Conservation (phyloP, 495 filamentous ascomycete genomes). For the Amphirosellinia nigrospora region DNA sequence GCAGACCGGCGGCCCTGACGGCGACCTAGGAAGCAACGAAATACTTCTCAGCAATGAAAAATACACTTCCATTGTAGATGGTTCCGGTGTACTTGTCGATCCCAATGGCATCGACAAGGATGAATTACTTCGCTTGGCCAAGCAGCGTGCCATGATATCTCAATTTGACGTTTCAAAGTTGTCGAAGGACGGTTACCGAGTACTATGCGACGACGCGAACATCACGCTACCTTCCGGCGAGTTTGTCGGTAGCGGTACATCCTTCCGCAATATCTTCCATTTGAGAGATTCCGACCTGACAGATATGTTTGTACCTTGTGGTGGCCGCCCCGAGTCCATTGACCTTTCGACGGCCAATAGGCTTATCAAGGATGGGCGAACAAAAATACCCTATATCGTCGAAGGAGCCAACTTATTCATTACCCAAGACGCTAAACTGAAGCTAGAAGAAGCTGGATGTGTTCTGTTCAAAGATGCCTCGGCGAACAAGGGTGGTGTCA, state of each 20-base stretch:
- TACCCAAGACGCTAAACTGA: conserved; percentile 96
- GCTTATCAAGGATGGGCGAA: conserved; percentile 85
- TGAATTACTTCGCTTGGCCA: conserved; percentile 84
- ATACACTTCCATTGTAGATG: conserved; percentile 92
- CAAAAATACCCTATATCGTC: conserved; percentile 88
- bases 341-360: conserved; percentile 84
- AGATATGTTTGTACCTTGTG: conserved; percentile 94
- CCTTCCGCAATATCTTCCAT: conserved; percentile 97
- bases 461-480: conserved; percentile 97
- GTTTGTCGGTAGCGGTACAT: conserved; percentile 84
- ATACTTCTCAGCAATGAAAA: conserved; percentile 95
- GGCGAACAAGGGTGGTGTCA: conserved; percentile 98
- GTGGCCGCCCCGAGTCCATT: conserved; percentile 95
- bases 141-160: conserved; percentile 85
- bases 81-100: conserved; percentile 92
- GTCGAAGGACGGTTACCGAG: conserved; percentile 84
- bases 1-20: conserved; percentile 97
- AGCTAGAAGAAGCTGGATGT: conserved; percentile 90
- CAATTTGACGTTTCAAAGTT: conserved; percentile 87
- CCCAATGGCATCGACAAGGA: conserved; percentile 84
- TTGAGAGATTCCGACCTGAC: conserved; percentile 76
- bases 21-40: conserved; percentile 96
- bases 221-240: conserved; percentile 86
- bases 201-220: conserved; percentile 91
- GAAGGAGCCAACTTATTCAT: conserved; percentile 99